Conservation (phyloP, 768 basidiomycete genomes). For the Trametes cingulata region DNA sequence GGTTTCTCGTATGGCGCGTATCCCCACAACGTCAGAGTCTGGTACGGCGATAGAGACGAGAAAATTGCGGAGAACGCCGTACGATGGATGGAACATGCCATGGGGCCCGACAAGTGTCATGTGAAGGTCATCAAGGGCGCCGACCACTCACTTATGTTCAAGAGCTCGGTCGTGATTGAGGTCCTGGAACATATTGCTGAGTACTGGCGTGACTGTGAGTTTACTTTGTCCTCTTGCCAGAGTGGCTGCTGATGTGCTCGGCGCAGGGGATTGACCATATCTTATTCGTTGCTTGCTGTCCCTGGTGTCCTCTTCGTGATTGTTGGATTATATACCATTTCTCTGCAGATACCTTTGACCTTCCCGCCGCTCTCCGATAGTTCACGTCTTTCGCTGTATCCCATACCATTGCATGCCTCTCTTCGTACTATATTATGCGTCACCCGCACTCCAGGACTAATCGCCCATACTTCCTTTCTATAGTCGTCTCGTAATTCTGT, state of each 20-base stretch:
- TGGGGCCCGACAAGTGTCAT: slow-evolving; percentile 72
- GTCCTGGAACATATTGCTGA: slow-evolving; percentile 71
- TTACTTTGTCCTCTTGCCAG: neutral
- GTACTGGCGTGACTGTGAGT: slow-evolving; percentile 37
- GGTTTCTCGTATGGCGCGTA: slow-evolving; percentile 88
- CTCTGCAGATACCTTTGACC: slow-evolving; percentile 23
- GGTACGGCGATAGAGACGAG: slow-evolving; percentile 94
- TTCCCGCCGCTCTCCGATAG: slow-evolving; percentile 11
- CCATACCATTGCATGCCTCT: slow-evolving; percentile 24
- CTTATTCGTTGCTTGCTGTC: slow-evolving; percentile 19
- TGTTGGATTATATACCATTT: slow-evolving; percentile 36
- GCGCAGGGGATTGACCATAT: slow-evolving; percentile 18
- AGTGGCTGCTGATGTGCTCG: neutral
- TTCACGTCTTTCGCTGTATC: slow-evolving; percentile 18
- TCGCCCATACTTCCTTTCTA: slow-evolving; percentile 5
- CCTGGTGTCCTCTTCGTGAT: slow-evolving; percentile 22
- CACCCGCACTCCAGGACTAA: slow-evolving; percentile 18
- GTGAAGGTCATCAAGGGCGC: slow-evolving; percentile 86
- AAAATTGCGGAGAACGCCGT: slow-evolving; percentile 90
- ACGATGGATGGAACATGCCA: slow-evolving; percentile 87
- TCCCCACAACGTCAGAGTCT: slow-evolving; percentile 74
- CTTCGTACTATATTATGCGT: slow-evolving; percentile 16
- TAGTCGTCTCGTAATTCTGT: slow-evolving; percentile 18
- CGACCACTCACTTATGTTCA: slow-evolving; percentile 94
- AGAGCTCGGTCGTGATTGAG: slow-evolving; percentile 82